These are phyloP conservation scores for Globisporangium cystogenes DNA, from an alignment of 352 stramenopile genomes.

Conservation along the genomic window DNA sequence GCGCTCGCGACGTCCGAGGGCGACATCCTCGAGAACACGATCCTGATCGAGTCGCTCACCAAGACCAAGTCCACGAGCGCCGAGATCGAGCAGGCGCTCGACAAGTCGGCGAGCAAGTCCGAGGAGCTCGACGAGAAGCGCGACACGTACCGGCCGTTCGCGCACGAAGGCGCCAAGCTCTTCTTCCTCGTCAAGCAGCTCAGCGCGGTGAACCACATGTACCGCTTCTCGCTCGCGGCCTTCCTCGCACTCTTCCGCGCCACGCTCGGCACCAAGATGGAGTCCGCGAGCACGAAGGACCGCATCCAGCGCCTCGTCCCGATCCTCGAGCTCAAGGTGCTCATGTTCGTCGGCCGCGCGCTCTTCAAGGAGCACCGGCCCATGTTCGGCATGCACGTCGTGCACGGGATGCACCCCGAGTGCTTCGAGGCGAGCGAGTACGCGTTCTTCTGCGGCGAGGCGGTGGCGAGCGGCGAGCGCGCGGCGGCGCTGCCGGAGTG, in stretches of 20 bases:
- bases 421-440: slow-evolving; percentile 93
- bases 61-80: slow-evolving; percentile 90
- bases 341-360: slow-evolving; percentile 90
- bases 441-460: slow-evolving; percentile 89
- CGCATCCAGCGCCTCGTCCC: slow-evolving; percentile 80
- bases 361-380: slow-evolving; percentile 93
- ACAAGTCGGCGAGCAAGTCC: slow-evolving; percentile 85
- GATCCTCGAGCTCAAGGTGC: slow-evolving; percentile 83
- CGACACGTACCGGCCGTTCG: slow-evolving; percentile 88
- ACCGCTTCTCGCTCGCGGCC: slow-evolving; percentile 90
- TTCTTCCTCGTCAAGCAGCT: slow-evolving; percentile 94
- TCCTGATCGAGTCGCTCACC: slow-evolving; percentile 92
- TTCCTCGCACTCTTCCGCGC: slow-evolving; percentile 88
- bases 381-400: slow-evolving; percentile 93
- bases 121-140: slow-evolving; percentile 91
- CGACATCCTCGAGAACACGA: slow-evolving; percentile 94
- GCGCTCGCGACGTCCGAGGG: slow-evolving; percentile 91
- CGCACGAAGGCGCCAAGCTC: slow-evolving; percentile 83
- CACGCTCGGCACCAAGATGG: slow-evolving; percentile 80
- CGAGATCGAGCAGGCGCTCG: slow-evolving; percentile 89
- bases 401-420: slow-evolving; percentile 90
- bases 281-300: slow-evolving; percentile 64
- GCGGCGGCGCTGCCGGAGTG: slow-evolving; percentile 47
- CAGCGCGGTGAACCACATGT: slow-evolving; percentile 92
- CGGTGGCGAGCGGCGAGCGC: slow-evolving; percentile 36